These are phyloP conservation scores for Candida sp. DNA, from an alignment of 1,139 yeast species.

Conservation along the genomic window DNA sequence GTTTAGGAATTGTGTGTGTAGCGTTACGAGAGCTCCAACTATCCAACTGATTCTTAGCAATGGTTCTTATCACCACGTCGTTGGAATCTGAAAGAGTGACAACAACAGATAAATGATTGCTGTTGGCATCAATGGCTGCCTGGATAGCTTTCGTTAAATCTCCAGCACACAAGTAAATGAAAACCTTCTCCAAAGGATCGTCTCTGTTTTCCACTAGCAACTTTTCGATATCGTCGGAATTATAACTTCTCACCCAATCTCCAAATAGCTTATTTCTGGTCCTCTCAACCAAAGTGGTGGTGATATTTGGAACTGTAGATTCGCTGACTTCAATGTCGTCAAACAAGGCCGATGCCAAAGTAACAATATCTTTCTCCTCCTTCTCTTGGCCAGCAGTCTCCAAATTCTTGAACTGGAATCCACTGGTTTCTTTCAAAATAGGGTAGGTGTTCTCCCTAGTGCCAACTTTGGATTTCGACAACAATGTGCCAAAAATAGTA, in stretches of 20 bases:
- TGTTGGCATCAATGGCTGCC: slow-evolving; percentile 59
- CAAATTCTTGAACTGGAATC: slow-evolving; percentile 17
- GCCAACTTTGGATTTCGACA: slow-evolving; percentile 22
- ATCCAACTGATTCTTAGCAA: slow-evolving; percentile 64
- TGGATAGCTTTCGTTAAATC: slow-evolving; percentile 65
- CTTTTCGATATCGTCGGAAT: slow-evolving; percentile 19
- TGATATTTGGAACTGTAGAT: not conserved
- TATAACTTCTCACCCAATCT: slow-evolving; percentile 36
- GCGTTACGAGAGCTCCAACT: slow-evolving; percentile 62
- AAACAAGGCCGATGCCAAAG: slow-evolving; percentile 24
- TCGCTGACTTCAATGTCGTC: slow-evolving; percentile 15
- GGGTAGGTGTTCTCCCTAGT: slow-evolving; percentile 31
- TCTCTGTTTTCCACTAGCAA: slow-evolving; percentile 19
- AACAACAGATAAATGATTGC: slow-evolving; percentile 71
- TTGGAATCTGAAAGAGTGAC: slow-evolving; percentile 77
- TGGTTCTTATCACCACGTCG: slow-evolving; percentile 54
- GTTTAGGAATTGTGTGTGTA: slow-evolving; percentile 49
- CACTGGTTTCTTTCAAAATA: slow-evolving; percentile 19
- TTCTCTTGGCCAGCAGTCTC: slow-evolving; percentile 7
- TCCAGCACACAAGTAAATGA: slow-evolving; percentile 57
- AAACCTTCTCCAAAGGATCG: slow-evolving; percentile 53
- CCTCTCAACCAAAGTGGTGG: slow-evolving; percentile 4
- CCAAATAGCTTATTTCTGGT: slow-evolving; percentile 37
- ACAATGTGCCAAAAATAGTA: slow-evolving; percentile 22
- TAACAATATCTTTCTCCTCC: slow-evolving; percentile 12